Conservation (phyloP, 306 rosid genomes). For the Rosa persica region DNA sequence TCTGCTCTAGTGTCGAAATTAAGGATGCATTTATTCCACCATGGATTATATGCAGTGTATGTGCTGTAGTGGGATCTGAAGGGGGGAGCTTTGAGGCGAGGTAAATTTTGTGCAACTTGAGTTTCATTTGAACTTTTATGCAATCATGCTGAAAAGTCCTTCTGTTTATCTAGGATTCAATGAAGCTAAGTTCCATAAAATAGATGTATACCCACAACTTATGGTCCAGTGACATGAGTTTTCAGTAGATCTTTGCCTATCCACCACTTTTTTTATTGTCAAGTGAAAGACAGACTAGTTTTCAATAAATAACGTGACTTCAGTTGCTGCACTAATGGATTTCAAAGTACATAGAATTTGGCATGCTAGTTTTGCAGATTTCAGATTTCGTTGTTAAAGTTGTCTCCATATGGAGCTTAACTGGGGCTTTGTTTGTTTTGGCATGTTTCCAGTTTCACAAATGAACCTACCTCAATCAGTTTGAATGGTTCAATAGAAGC, state of each 20-base stretch:
- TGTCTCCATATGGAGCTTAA: background rate
- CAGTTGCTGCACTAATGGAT: background rate
- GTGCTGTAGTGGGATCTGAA: slow-evolving; percentile 62
- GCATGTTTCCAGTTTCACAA: slow-evolving; percentile 54
- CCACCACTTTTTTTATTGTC: background rate
- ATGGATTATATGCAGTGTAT: slow-evolving; percentile 65
- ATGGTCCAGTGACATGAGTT: background rate
- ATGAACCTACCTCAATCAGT: slow-evolving; percentile 58
- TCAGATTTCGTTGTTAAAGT: background rate
- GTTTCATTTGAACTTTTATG: background rate
- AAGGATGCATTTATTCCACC: slow-evolving; percentile 82
- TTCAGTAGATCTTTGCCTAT: background rate
- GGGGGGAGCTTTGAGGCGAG: slow-evolving; percentile 90
- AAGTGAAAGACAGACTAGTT: background rate
- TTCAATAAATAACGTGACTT: background rate
- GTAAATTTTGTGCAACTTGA: slow-evolving; percentile 33
- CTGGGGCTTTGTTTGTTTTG: slow-evolving; percentile 9
- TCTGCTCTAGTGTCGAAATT: slow-evolving; percentile 70
- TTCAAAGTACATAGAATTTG: background rate
- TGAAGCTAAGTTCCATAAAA: background rate
- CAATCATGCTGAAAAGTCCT: background rate
- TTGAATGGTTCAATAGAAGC: slow-evolving; percentile 74
- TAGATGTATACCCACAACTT: background rate
- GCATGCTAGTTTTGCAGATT: background rate
- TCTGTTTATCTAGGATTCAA: background rate